A percentile compares a stretch with the other conserved stretches of the same genome.
Evolutionary conservation across 129 eudicot species (phyloP).

Genomic region (Flaveria linearis): DNA sequence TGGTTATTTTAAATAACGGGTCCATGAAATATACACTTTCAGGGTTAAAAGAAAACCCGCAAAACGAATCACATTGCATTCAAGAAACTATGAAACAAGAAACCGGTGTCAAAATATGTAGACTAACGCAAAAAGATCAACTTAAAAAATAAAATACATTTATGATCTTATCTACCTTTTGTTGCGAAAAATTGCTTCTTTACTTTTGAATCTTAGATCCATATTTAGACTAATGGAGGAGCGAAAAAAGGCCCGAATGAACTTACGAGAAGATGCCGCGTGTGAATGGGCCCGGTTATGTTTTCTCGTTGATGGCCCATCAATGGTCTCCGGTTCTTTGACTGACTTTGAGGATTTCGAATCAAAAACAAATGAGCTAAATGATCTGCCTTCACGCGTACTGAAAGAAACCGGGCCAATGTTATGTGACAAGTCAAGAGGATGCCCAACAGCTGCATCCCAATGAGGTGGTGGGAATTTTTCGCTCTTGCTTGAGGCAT

Average conservation of each 20-base stretch:
- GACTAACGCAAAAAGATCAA: slow-evolving; percentile 25
- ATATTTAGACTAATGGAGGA: slow-evolving; percentile 60
- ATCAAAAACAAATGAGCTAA: slow-evolving; percentile 54
- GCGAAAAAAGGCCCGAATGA: slow-evolving; percentile 61
- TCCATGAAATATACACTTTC: slow-evolving; percentile 27
- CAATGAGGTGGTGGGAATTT: slow-evolving; percentile 95
- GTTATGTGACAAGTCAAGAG: slow-evolving; percentile 51
- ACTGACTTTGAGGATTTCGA: slow-evolving; percentile 63
- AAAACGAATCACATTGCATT: slow-evolving; percentile 30
- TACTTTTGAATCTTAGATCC: slow-evolving; percentile 60
- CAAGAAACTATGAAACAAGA: slow-evolving; percentile 13
- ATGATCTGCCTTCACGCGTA: slow-evolving; percentile 47
- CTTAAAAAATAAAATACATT: neutral
- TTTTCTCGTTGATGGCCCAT: slow-evolving; percentile 49
- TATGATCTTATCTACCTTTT: slow-evolving; percentile 43
- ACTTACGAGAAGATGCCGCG: slow-evolving; percentile 47
- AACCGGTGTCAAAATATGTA: slow-evolving; percentile 14
- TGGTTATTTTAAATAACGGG: neutral
- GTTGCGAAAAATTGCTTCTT: slow-evolving; percentile 49
- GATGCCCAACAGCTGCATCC: slow-evolving; percentile 78
- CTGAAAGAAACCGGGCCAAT: slow-evolving; percentile 55
- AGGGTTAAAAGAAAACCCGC: slow-evolving; percentile 20
- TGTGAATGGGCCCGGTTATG: slow-evolving; percentile 52
- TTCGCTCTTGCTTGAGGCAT: slow-evolving; percentile 78
- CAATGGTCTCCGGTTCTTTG: slow-evolving; percentile 29